A percentile compares a stretch with the other conserved stretches of the same genome.
phyloP scores from a whole-genome alignment of 345 rosid species.

The Murraya koenigii region DNA sequence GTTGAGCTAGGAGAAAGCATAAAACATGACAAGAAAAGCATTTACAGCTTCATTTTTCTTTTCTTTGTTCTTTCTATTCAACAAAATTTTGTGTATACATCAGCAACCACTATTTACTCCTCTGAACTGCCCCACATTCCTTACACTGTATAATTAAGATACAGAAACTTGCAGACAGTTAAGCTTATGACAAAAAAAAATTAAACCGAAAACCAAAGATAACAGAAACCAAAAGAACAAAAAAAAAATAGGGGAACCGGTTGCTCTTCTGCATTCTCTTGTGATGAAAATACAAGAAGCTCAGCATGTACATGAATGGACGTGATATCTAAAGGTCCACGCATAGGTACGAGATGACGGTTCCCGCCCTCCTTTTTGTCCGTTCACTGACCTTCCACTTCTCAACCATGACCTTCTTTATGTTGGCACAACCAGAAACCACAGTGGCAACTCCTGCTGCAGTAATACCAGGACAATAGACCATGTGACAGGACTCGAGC shows the following conservation, averaged over 20 bases:
- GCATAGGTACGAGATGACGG: constrained; percentile 70
- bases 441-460: constrained; percentile 79
- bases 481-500: constrained; percentile 82
- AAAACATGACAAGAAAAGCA: too few relatives aligned
- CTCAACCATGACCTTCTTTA: constrained; percentile 82
- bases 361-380: constrained; percentile 73
- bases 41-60: background rate
- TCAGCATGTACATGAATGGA: background rate
- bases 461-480: constrained; percentile 73
- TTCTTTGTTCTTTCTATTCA: background rate
- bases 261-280: background rate
- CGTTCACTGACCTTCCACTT: constrained; percentile 84
- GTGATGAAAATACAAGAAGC: background rate
- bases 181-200: background rate
- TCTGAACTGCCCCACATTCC: background rate
- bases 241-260: background rate
- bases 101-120: background rate
- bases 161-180: background rate
- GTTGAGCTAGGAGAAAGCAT: background rate
- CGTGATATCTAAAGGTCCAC: constrained; percentile 50
- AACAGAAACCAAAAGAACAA: background rate
- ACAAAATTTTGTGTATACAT: background rate
- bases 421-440: constrained; percentile 74
- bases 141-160: background rate
- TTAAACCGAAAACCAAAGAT: background rate